Percentiles rank a stretch among this genome's conserved stretches.
These are phyloP conservation scores for Solanum medicagineum DNA, from an alignment of 257 asterid species.

Conservation along the genomic window DNA sequence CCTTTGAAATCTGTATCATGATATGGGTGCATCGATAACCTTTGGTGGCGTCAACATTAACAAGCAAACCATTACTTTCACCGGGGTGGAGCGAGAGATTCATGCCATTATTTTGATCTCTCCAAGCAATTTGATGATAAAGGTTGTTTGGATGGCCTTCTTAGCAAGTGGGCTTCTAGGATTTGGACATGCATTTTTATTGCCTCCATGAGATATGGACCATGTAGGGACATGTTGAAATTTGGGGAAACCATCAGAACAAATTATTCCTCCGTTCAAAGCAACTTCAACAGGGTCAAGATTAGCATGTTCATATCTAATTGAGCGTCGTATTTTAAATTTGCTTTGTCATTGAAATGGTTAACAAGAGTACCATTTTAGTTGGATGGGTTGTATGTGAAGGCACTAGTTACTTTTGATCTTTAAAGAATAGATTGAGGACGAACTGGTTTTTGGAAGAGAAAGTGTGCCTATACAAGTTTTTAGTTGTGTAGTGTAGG, in stretches of 20 bases:
- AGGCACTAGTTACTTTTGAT: background rate
- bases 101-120: background rate
- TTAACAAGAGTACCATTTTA: background rate
- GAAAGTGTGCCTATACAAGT: background rate
- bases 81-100: background rate
- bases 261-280: background rate
- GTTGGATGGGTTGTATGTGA: background rate
- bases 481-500: background rate
- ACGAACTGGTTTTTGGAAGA: background rate
- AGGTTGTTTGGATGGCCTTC: background rate
- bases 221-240: background rate
- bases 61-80: background rate
- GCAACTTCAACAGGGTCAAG: background rate
- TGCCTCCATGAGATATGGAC: background rate
- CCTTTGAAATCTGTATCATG: background rate
- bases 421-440: background rate
- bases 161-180: background rate
- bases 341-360: background rate
- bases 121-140: background rate
- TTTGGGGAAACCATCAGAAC: background rate
- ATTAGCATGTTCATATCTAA: background rate
- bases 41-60: background rate
- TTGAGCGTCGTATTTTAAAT: background rate
- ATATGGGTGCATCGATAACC: background rate
- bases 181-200: background rate